Evolutionary conservation across 2,329 filamentous ascomycete species (phyloP), one percentile per base, ranked within the genome.

Genomic region (Torrubiellomyces zombiae): DNA sequence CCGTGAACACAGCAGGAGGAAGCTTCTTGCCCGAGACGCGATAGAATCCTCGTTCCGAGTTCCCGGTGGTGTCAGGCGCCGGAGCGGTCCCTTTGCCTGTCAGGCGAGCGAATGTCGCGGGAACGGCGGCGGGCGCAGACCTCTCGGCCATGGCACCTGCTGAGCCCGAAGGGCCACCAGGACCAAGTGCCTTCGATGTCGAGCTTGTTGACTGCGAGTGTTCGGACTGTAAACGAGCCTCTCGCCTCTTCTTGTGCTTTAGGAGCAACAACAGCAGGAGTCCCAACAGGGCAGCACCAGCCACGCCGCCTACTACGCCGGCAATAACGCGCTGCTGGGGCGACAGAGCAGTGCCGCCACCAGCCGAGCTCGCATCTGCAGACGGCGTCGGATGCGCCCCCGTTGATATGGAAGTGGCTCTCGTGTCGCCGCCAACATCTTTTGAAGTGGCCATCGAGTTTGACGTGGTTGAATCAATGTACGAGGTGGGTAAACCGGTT

Each of bases 21-120:
- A 77, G 44, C 38, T 75, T 76, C 38, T 62, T 61, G 32, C 72
- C 72, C 5, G 71, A 72, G 3, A 77, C 63, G 16, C 69, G 64
- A 32, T 73, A 65, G 42, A 77, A 77, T 1, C 69, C 66, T 31
- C 56, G 53, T 39, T 75, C 68, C 15, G 53, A 57, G 3, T 23
- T 25, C 9, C 28, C 14, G 42, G 46, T 18, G 53, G 51, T 20
- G 43, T 42, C 10, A 39, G 40, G 24, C 33, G 34, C 37, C 25
- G 28, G 22, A 25, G 44, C 32, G 24, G 32, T 32, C 40, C 47
- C 51, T 30, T 57, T 61, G 16, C 53, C 47, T 5, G 55, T 50
- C 18, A 67, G 38, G 20, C 44, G 54, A 3, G 60, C 55, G n/a
- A 67, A 40, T 7, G 60, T 55, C 8, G 60, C 50, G 4, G 63